Base-by-base conservation (phyloP, 345 rosid genomes). In the Reutealis trisperma region DNA sequence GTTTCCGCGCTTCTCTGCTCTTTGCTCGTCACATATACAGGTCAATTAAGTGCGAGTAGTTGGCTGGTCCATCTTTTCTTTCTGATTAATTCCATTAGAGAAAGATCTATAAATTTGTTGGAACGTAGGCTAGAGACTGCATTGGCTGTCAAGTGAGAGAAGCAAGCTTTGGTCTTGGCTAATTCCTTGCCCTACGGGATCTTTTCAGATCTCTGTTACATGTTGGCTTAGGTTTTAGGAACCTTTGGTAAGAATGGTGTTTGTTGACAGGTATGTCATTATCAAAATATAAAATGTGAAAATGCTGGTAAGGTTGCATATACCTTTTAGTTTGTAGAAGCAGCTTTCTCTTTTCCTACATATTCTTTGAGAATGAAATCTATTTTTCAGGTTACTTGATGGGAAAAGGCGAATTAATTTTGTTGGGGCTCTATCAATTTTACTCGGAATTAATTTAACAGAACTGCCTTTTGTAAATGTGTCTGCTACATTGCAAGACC, bases 1-100 rank as follows among this genome's bases (percentile, higher is more conserved):
- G 89, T 9, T 87, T 87, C 76, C 76, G 81, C n/a, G 85, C 89
- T 4, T 81, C 85, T 3, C 67, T 87, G 64, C 9, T 87, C 70
- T 87, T 87, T 77, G 87, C 84, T 57, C 84, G 85, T 41, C 89
- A 84, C 79, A 84, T 87, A 63, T 87, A 87, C 79, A 64, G 82
- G 18, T 87, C 86, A 32, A 87, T 87, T 54, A 87, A 87, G 63
- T 84, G 89, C 70, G 77, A 68, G 70, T 67, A 73, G 60, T 5
- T 15, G n/a, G 21, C 19, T 34, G 15, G 9, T 30, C 12, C 42
- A 14, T 30, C 18, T 24, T 12, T 16, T 27, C 27, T 6, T 27
- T 63, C 15, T 6, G 8, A 16, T 32, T 6, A 6, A 63, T 1
- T 27, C 19, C 27, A 15, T 63, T 9, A 63, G 34, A 63, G 42